These are phyloP conservation scores for Apocynum venetum DNA, from an alignment of 257 asterid genomes.

Conservation along the genomic window DNA sequence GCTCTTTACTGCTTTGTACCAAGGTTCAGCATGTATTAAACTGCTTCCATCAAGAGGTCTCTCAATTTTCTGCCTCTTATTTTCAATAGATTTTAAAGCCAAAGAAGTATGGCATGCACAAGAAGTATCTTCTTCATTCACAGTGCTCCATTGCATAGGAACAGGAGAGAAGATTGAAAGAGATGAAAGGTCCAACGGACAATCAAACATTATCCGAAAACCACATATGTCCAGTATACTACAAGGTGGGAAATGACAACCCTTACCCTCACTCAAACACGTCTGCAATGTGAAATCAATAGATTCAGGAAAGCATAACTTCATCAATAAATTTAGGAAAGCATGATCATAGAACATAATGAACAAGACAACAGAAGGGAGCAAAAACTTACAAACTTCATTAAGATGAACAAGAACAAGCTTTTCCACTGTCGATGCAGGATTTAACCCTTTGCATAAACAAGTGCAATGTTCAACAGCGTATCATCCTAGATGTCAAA, in stretches of 20 bases:
- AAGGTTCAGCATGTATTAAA: slow-evolving; percentile 67
- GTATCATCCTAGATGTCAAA: background rate
- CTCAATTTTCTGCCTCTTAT: slow-evolving; percentile 25
- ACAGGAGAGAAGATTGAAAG: slow-evolving; percentile 63
- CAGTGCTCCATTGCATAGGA: slow-evolving; percentile 26
- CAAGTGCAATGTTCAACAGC: background rate
- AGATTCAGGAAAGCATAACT: slow-evolving; percentile 3
- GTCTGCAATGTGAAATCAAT: slow-evolving; percentile 44
- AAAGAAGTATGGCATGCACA: slow-evolving; percentile 22
- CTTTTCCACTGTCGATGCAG: background rate
- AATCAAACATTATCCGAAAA: slow-evolving; percentile 62
- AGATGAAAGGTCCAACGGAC: slow-evolving; percentile 79
- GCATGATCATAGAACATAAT: background rate
- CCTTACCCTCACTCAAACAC: slow-evolving; percentile 77
- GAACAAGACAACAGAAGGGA: background rate
- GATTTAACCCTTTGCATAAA: background rate
- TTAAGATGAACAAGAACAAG: background rate
- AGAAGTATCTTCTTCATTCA: slow-evolving; percentile 15
- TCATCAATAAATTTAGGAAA: background rate
- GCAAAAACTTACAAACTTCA: slow-evolving; percentile 30
- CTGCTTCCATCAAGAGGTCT: slow-evolving; percentile 35
- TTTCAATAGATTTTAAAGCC: slow-evolving; percentile 21
- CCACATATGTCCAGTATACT: slow-evolving; percentile 62
- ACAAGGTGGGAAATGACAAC: slow-evolving; percentile 78
- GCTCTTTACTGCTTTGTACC: slow-evolving; percentile 49